A percentile compares a stretch with the other conserved stretches of the same genome.
Evolutionary conservation across 768 basidiomycete genomes (phyloP).

Genomic region (Boletales sp.): DNA sequence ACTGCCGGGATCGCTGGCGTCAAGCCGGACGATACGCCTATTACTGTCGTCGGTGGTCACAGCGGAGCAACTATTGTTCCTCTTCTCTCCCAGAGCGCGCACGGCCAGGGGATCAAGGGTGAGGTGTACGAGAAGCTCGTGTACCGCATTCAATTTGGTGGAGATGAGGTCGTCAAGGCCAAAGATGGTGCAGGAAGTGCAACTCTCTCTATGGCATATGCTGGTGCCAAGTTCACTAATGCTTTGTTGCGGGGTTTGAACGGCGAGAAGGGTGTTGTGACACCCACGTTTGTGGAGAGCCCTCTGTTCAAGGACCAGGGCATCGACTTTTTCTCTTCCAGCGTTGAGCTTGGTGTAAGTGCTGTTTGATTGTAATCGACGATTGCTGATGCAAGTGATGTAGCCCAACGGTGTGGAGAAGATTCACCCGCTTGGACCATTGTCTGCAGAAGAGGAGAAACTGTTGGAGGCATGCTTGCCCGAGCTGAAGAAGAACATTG

Average conservation of each 20-base stretch:
- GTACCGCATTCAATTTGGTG: slow-evolving; percentile 94
- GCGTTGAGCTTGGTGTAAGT: slow-evolving; percentile 89
- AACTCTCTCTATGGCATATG: slow-evolving; percentile 76
- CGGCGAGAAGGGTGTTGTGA: slow-evolving; percentile 67
- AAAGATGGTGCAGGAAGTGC: slow-evolving; percentile 85
- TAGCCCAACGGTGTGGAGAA: slow-evolving; percentile 86
- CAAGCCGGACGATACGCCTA: slow-evolving; percentile 59
- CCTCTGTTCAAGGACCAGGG: slow-evolving; percentile 81
- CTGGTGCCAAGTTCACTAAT: slow-evolving; percentile 69
- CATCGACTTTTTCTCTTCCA: slow-evolving; percentile 91
- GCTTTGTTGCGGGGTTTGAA: slow-evolving; percentile 56
- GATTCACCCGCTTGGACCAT: slow-evolving; percentile 79
- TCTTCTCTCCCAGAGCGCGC: slow-evolving; percentile 76
- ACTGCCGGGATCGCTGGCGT: slow-evolving; percentile 65
- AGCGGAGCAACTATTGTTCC: slow-evolving; percentile 97
- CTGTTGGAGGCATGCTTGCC: slow-evolving; percentile 85
- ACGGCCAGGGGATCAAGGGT: slow-evolving; percentile 71
- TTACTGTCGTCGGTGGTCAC: slow-evolving; percentile 95
- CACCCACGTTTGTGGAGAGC: slow-evolving; percentile 87
- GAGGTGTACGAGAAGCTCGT: slow-evolving; percentile 78
- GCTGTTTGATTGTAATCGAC: background rate
- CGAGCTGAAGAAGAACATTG: slow-evolving; percentile 96
- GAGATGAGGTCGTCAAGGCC: slow-evolving; percentile 98
- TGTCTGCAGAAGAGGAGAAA: slow-evolving; percentile 81
- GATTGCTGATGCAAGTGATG: slow-evolving; percentile 10